Conservation (phyloP, 2,329 filamentous ascomycete species). For the Stemphylium vesicarium region DNA sequence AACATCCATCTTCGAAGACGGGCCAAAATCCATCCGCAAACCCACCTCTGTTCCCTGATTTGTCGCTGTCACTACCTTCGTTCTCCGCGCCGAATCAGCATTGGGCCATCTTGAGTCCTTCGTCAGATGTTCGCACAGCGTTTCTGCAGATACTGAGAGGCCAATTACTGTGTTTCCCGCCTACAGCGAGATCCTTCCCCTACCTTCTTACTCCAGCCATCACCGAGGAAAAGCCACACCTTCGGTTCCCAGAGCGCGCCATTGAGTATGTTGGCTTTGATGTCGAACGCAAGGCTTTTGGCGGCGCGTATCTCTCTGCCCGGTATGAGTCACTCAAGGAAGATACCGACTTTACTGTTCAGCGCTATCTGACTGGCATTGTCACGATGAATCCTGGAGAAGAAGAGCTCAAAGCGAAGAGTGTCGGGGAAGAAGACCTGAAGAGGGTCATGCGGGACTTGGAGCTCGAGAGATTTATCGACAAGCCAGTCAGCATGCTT, state of each 20-base stretch:
- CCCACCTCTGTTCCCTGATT: constrained; percentile 72
- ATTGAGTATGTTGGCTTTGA: constrained; percentile 93
- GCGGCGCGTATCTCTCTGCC: constrained; percentile 80
- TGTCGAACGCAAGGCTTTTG: constrained; percentile 66
- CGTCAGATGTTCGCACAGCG: constrained; percentile 78
- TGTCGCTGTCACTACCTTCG: constrained; percentile 74
- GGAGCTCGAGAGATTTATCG: constrained; percentile 69
- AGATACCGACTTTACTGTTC: constrained; percentile 83
- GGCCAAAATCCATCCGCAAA: constrained; percentile 61
- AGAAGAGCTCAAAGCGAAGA: constrained; percentile 51
- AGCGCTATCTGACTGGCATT: constrained; percentile 81
- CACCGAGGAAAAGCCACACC: constrained; percentile 55
- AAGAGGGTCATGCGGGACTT: constrained; percentile 72
- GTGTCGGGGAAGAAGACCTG: constrained; percentile 58
- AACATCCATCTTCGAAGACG: constrained; percentile 62
- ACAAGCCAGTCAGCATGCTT: constrained; percentile 85
- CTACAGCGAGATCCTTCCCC: constrained; percentile 77
- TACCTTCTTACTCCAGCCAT: constrained; percentile 72
- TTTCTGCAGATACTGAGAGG: constrained; percentile 82
- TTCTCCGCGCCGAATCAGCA: constrained; percentile 60
- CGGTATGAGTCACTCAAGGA: constrained; percentile 89
- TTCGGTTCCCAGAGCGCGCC: constrained; percentile 68
- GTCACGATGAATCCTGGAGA: constrained; percentile 80
- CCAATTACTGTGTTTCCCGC: constrained; percentile 75
- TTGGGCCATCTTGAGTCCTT: constrained; percentile 86